Evolutionary conservation across 208 protist genomes (phyloP).

Genomic region (Trypanosoma lewisi): DNA sequence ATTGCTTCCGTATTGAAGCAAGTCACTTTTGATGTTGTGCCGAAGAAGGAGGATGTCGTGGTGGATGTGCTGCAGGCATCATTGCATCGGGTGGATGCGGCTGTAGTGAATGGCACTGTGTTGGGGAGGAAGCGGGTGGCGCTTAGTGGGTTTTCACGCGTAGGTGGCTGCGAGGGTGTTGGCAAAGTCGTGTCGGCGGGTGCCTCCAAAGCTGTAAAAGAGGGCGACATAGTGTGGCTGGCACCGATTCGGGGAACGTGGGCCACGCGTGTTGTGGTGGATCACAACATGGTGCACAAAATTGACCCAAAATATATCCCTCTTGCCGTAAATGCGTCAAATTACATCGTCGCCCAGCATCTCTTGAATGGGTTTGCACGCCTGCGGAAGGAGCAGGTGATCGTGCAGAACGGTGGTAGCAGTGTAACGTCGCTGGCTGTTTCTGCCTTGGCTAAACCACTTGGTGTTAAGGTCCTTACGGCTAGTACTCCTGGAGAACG

Average conservation of each 20-base stretch:
- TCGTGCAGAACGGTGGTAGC: slow-evolving; percentile 79
- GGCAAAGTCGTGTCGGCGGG: slow-evolving; percentile 40
- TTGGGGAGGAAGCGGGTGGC: slow-evolving; percentile 44
- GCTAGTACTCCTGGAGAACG: slow-evolving; percentile 62
- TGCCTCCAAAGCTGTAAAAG: slow-evolving; percentile 37
- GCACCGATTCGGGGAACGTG: slow-evolving; percentile 65
- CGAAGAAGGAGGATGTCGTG: slow-evolving; percentile 49
- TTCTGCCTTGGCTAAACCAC: slow-evolving; percentile 42
- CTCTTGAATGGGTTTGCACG: slow-evolving; percentile 56
- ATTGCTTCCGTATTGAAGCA: slow-evolving; percentile 46
- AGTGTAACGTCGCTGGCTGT: slow-evolving; percentile 71
- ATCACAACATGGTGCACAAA: slow-evolving; percentile 38
- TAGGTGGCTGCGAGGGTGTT: slow-evolving; percentile 72
- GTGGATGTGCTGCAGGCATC: slow-evolving; percentile 61
- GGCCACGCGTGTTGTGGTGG: slow-evolving; percentile 53
- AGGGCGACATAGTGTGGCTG: slow-evolving; percentile 78
- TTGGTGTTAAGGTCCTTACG: slow-evolving; percentile 53
- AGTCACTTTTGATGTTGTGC: slow-evolving; percentile 48
- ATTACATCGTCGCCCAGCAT: slow-evolving; percentile 65
- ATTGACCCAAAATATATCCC: slow-evolving; percentile 50
- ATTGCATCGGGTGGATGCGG: slow-evolving; percentile 64
- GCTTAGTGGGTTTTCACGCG: slow-evolving; percentile 38
- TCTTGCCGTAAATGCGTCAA: slow-evolving; percentile 64
- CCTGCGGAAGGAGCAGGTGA: slow-evolving; percentile 48
- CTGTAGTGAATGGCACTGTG: slow-evolving; percentile 67